Conservation (phyloP, 2,329 filamentous ascomycete species). For the Pseudogymnoascus sp. region DNA sequence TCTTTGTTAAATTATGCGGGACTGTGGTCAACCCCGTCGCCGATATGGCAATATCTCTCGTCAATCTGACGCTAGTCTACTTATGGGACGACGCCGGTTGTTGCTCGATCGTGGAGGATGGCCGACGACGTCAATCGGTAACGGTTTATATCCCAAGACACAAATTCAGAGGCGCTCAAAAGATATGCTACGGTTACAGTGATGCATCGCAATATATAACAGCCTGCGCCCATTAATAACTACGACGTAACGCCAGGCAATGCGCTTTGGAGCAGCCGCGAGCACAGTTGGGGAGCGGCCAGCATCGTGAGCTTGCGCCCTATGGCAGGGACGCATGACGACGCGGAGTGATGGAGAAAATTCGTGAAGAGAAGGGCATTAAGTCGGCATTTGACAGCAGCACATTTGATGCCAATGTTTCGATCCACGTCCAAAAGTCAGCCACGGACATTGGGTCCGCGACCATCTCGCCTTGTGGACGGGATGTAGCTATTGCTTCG, state of each 20-base stretch:
- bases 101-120: not conserved
- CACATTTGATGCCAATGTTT: conserved; percentile 77
- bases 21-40: not conserved
- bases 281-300: not conserved
- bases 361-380: conserved; percentile 49
- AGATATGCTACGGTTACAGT: not conserved
- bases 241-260: not conserved
- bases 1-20: conserved; percentile 5
- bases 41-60: conserved; percentile 3
- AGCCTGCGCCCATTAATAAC: not conserved
- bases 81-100: not conserved
- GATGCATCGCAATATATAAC: not conserved
- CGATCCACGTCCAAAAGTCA: conserved; percentile 63
- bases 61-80: conserved; percentile 6
- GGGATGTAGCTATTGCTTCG: conserved; percentile 85
- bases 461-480: conserved; percentile 83
- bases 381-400: conserved; percentile 73
- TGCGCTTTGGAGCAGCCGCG: not conserved
- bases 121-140: not conserved
- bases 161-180: not conserved
- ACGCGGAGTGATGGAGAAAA: conserved; percentile 25
- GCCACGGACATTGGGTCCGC: conserved; percentile 62
- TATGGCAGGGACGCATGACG: conserved; percentile 1
- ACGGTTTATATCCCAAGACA: not conserved
- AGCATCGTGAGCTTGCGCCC: not conserved